These are phyloP conservation scores for Claviceps digitariae DNA, from an alignment of 2,329 filamentous ascomycete species.

Conservation along the genomic window DNA sequence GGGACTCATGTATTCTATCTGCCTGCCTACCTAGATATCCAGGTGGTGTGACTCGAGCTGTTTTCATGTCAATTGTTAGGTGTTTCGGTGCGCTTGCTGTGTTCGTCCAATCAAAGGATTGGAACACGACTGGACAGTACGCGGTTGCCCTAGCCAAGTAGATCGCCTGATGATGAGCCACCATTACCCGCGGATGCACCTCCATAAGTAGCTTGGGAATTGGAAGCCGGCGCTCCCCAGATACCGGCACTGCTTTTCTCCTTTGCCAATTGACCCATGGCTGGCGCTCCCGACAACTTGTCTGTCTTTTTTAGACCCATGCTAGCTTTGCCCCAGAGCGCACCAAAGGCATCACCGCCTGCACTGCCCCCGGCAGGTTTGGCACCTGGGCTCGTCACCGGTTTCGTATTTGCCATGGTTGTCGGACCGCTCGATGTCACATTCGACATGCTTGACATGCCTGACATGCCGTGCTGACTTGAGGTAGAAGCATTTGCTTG, in stretches of 20 bases:
- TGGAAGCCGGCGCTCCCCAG: constrained; percentile 61
- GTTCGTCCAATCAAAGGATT: neutral
- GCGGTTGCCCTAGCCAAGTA: constrained; percentile 27
- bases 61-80: neutral
- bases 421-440: constrained; percentile 22
- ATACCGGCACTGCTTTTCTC: constrained; percentile 92
- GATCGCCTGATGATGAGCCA: constrained; percentile 31
- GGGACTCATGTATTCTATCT: neutral
- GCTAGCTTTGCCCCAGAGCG: constrained; percentile 66
- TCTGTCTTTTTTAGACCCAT: constrained; percentile 61
- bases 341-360: constrained; percentile 78
- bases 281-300: constrained; percentile 51
- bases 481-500: constrained; percentile 24
- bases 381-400: constrained; percentile 30
- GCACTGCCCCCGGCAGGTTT: constrained; percentile 41
- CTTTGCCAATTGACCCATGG: constrained; percentile 90
- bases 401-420: constrained; percentile 33
- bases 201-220: constrained; percentile 17
- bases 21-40: neutral
- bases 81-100: neutral
- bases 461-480: constrained; percentile 17
- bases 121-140: neutral
- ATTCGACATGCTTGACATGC: constrained; percentile 19
- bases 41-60: neutral
- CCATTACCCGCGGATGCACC: constrained; percentile 14